Percentiles rank a stretch among this genome's conserved stretches.
These are phyloP conservation scores for Hymenoscyphus fraxineus DNA, from an alignment of 2,329 filamentous ascomycete species.

Conservation along the genomic window DNA sequence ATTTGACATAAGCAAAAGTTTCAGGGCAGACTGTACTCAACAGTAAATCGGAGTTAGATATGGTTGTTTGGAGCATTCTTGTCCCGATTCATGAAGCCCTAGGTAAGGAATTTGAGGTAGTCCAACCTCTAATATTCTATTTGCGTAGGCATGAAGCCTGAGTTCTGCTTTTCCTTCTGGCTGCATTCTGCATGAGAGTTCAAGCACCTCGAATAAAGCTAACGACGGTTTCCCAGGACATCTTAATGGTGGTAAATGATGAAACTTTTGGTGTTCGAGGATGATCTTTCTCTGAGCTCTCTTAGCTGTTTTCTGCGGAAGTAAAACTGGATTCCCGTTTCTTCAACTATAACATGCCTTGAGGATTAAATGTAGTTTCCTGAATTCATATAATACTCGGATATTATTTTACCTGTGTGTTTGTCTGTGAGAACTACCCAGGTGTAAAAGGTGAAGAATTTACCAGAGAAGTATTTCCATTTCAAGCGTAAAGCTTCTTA, in stretches of 20 bases:
- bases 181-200: not conserved
- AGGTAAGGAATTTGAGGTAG: not conserved
- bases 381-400: no score
- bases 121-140: not conserved
- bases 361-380: not conserved
- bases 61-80: not conserved
- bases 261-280: not conserved
- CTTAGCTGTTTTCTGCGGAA: not conserved
- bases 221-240: not conserved
- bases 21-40: not conserved
- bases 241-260: not conserved
- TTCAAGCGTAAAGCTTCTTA: not conserved
- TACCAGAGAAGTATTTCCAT: not conserved
- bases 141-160: not conserved
- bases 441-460: not conserved
- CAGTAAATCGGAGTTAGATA: not conserved
- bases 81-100: not conserved
- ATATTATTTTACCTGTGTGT: not conserved
- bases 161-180: not conserved
- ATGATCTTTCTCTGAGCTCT: not conserved
- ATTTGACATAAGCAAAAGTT: not conserved
- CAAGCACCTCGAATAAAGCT: not conserved
- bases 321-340: not conserved
- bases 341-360: not conserved
- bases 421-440: not conserved